These are phyloP conservation scores for Ustilago nuda DNA, from an alignment of 1,284 basidiomycete genomes.

Conservation along the genomic window DNA sequence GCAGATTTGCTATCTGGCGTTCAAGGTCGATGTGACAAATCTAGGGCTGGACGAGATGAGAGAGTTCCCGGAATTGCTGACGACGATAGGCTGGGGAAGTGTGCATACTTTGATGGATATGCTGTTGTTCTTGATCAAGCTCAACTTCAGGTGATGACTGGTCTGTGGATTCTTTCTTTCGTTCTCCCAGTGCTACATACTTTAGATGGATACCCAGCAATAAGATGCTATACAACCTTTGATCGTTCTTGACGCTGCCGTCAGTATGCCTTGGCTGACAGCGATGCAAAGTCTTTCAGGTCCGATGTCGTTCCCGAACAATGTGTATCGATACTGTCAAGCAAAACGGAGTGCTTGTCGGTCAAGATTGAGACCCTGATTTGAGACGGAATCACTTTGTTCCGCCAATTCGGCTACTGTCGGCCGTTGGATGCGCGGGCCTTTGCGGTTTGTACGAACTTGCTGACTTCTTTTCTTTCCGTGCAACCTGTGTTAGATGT, in stretches of 20 bases:
- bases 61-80: slow-evolving; percentile 71
- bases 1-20: slow-evolving; percentile 71
- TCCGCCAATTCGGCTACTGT: slow-evolving; percentile 23
- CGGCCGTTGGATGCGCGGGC: slow-evolving; percentile 18
- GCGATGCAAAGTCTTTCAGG: too few relatives aligned
- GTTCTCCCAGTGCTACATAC: neutral
- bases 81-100: slow-evolving; percentile 71
- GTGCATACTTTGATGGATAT: slow-evolving; percentile 74
- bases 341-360: neutral
- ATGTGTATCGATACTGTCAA: neutral
- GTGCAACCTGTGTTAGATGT: neutral
- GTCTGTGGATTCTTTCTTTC: neutral
- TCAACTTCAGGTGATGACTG: slow-evolving; percentile 36
- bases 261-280: neutral
- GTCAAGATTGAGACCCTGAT: neutral
- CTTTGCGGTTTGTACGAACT: slow-evolving; percentile 9
- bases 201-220: slow-evolving; percentile 11
- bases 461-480: neutral
- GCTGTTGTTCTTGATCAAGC: slow-evolving; percentile 71
- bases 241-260: neutral
- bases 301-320: too few relatives aligned
- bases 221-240: neutral
- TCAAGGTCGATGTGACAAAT: slow-evolving; percentile 72
- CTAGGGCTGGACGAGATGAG: slow-evolving; percentile 73
- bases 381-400: slow-evolving; percentile 14